Conservation (phyloP, 148 eudicot species). For the Diospyros lotus region DNA sequence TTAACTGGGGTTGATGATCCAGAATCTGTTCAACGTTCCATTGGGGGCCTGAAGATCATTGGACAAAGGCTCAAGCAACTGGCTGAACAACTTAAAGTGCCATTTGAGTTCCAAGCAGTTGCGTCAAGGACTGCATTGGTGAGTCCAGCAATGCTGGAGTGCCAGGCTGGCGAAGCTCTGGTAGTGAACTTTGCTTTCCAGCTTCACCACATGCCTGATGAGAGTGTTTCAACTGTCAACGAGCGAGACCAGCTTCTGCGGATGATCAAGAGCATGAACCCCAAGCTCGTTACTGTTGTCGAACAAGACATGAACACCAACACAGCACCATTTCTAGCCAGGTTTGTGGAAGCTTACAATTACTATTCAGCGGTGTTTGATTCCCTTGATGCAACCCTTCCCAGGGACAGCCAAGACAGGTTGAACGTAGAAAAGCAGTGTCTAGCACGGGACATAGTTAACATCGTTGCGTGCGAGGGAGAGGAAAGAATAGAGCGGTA, state of each 20-base stretch:
- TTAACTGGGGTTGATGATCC: slow-evolving; percentile 90
- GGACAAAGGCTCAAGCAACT: slow-evolving; percentile 57
- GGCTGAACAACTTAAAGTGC: slow-evolving; percentile 46
- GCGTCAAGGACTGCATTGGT: slow-evolving; percentile 50
- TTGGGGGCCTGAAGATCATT: slow-evolving; percentile 68
- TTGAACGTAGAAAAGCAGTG: slow-evolving; percentile 89
- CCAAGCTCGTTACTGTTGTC: slow-evolving; percentile 77
- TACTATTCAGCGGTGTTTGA: slow-evolving; percentile 80
- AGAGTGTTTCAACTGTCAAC: slow-evolving; percentile 88
- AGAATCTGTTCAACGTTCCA: slow-evolving; percentile 70
- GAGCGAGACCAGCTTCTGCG: slow-evolving; percentile 80
- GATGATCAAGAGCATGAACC: slow-evolving; percentile 75
- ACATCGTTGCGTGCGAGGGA: slow-evolving; percentile 90
- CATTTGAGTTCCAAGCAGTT: slow-evolving; percentile 66
- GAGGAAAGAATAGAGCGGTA: slow-evolving; percentile 89
- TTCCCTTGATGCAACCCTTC: slow-evolving; percentile 76
- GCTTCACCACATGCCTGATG: slow-evolving; percentile 98
- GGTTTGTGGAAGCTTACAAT: slow-evolving; percentile 73
- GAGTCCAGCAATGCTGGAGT: slow-evolving; percentile 42
- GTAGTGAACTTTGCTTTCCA: slow-evolving; percentile 85
- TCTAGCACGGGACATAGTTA: slow-evolving; percentile 82
- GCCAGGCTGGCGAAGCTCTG: slow-evolving; percentile 57
- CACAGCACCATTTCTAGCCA: slow-evolving; percentile 70
- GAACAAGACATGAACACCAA: slow-evolving; percentile 96
- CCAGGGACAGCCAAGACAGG: slow-evolving; percentile 76